These are phyloP conservation scores for Auricularia sp. DNA, from an alignment of 768 basidiomycete species.

Conservation along the genomic window DNA sequence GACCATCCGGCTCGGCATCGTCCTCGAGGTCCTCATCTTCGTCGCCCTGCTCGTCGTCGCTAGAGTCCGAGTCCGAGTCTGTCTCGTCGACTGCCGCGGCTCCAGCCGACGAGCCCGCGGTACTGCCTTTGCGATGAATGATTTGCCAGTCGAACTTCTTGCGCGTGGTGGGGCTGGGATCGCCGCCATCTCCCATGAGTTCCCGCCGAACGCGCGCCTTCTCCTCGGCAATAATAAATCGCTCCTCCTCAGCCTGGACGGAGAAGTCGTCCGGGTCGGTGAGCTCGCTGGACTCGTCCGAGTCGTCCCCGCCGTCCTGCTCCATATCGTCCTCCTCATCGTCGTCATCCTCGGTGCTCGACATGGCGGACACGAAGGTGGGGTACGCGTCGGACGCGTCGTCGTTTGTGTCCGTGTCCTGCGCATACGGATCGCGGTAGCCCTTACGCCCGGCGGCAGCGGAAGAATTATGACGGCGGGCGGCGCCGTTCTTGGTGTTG, in stretches of 20 bases:
- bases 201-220: conserved; percentile 51
- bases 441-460: neutral
- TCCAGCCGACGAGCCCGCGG: conserved; percentile 52
- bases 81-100: conserved; percentile 41
- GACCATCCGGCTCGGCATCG: conserved; percentile 43
- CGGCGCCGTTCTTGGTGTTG: neutral
- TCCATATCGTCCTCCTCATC: neutral
- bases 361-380: conserved; percentile 60
- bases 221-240: conserved; percentile 17
- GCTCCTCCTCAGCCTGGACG: conserved; percentile 16
- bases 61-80: conserved; percentile 10
- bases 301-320: conserved; percentile 19
- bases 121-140: conserved; percentile 58
- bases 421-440: neutral
- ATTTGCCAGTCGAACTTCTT: conserved; percentile 50
- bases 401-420: conserved; percentile 6
- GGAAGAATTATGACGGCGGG: neutral
- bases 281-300: conserved; percentile 26
- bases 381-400: conserved; percentile 31
- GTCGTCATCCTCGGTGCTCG: conserved; percentile 31
- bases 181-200: conserved; percentile 38
- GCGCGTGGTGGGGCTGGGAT: conserved; percentile 26
- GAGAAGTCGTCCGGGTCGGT: conserved; percentile 11
- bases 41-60: conserved; percentile 9
- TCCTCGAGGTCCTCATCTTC: conserved; percentile 32